Percentiles rank a stretch among this genome's conserved stretches.
phyloP scores from a whole-genome alignment of 2,329 filamentous ascomycete genomes.

The Phyllosticta citriasiana region DNA sequence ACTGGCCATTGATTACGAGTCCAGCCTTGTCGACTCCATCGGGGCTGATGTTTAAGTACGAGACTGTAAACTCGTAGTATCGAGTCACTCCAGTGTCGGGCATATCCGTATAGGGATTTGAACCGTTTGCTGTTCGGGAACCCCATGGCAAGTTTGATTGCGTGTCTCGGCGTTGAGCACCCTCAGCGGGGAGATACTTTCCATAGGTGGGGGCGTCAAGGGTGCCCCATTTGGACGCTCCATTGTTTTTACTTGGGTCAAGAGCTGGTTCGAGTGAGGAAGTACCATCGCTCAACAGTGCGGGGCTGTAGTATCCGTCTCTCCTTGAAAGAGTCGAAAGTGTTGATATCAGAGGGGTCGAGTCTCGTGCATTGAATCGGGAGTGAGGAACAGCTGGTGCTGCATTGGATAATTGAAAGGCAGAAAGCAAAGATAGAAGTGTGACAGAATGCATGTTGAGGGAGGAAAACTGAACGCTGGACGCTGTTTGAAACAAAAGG shows the following conservation, averaged over 20 bases:
- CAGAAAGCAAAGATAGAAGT: neutral
- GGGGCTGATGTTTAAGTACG: conserved; percentile 11
- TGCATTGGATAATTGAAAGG: neutral
- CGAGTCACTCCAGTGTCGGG: neutral
- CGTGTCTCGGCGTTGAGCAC: neutral
- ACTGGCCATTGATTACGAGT: conserved; percentile 22
- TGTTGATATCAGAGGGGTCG: neutral
- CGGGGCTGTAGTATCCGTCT: neutral
- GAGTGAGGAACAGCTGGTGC: neutral
- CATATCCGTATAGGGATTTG: conserved; percentile 2
- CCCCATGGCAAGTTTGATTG: neutral
- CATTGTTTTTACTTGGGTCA: neutral
- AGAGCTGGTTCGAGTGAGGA: neutral
- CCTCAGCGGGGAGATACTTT: neutral
- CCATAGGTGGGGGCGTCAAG: neutral
- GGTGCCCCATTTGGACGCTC: neutral
- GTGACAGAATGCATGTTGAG: neutral
- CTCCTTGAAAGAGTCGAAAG: neutral
- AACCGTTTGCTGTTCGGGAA: neutral
- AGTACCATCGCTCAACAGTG: neutral
- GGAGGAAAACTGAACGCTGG: neutral
- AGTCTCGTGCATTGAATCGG: neutral
- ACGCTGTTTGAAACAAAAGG: neutral
- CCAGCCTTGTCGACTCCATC: conserved; percentile 21
- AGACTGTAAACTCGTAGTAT: conserved; percentile 11